Evolutionary conservation across 139 green algal species (phyloP), one percentile per base, ranked within the genome.

Genomic region (Coelastrella sp.): DNA sequence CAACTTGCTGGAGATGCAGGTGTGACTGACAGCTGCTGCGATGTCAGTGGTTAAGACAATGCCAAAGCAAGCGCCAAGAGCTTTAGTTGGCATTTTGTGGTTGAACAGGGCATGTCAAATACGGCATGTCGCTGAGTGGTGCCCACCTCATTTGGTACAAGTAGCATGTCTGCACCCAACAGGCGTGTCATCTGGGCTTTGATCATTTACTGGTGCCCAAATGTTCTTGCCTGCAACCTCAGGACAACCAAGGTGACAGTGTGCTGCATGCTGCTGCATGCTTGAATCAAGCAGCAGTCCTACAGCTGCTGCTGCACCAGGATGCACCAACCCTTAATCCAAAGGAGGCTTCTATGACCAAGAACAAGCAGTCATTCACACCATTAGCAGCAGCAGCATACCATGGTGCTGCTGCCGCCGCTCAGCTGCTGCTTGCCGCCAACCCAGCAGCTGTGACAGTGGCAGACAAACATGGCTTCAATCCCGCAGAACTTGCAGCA

Each of bases 221-320:
- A 49, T 49, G 35, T 49, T 49, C 35, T 49, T 80, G 76, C 27
- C n/a, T 49, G 35, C 35, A 49, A n/a, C 7, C 59, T 82, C 82
- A 93, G 91, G 96, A 98, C 91, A 94, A 95, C 81, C 93, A 97
- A 70, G 96, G 96, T 75, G 94, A 95, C 90, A 96, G 92, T 0
- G 81, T 95, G 9, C 89, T 97, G 80, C 96, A 98, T 90, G 75
- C 96, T 19, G 96, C 96, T 7, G 95, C 95, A 7, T 75, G 90
- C 65, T 75, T 87, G 60, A 79, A 88, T 60, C 84, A 94, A 25
- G 15, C 60, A 58, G n/a, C 57, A 25, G 75, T 91, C 73, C 61
- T 93, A 35, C 72, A 86, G 56, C 57, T 87, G 65, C 90, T 91
- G 90, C 74, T 91, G 68, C 20, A 25, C 22, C 74, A 79, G 73